Conservation (phyloP, 495 filamentous ascomycete genomes). For the Penicillium salamii region DNA sequence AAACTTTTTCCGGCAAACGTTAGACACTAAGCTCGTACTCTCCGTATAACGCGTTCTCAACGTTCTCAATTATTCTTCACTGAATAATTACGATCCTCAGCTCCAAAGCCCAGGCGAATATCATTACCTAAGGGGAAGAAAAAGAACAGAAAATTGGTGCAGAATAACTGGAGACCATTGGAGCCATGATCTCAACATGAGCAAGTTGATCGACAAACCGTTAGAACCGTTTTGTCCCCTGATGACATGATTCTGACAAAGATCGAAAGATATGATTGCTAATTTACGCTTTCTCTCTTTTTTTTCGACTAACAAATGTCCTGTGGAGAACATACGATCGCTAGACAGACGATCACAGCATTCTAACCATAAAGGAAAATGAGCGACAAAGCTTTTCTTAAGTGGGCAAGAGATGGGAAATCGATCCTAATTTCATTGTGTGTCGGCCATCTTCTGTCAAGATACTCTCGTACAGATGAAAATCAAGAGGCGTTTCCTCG, state of each 20-base stretch:
- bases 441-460: not conserved
- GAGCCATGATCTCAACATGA: conserved; percentile 3
- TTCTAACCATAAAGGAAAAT: conserved; percentile 24
- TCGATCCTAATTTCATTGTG: conserved; percentile 32
- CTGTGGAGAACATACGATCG: conserved; percentile 18
- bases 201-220: conserved; percentile 25
- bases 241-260: conserved; percentile 16
- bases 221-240: conserved; percentile 23
- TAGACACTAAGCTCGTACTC: not conserved
- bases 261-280: not conserved
- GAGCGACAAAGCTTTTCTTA: conserved; percentile 28
- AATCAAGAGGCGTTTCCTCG: not conserved
- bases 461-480: not conserved
- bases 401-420: conserved; percentile 33
- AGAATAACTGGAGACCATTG: not conserved
- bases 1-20: not conserved
- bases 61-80: not conserved
- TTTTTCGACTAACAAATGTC: not conserved
- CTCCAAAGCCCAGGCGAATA: not conserved
- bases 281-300: not conserved
- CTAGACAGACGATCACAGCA: conserved; percentile 35
- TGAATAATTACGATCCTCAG: not conserved
- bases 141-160: not conserved
- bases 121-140: not conserved
- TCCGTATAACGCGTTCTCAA: no score